These are phyloP conservation scores for Curvularia sp. DNA, from an alignment of 2,329 filamentous ascomycete genomes.

Conservation along the genomic window DNA sequence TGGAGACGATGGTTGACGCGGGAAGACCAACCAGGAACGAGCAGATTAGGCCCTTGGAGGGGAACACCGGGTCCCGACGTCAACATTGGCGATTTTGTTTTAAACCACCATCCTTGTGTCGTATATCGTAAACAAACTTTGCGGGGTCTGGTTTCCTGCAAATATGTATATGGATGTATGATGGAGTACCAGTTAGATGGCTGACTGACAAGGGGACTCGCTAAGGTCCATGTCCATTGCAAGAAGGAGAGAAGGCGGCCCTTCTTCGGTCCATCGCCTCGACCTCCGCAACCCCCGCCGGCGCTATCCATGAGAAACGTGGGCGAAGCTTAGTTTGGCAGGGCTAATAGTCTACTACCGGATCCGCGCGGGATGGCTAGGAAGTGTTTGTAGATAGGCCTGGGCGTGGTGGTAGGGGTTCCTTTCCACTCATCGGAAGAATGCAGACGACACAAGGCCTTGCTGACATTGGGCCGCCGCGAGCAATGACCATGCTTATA, in stretches of 20 bases:
- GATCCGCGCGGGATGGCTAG: constrained; percentile 8
- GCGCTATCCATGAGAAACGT: constrained; percentile 4
- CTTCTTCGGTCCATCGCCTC: constrained; percentile 3
- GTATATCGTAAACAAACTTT: neutral
- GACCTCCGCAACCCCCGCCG: constrained; percentile 11
- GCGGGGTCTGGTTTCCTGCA: neutral
- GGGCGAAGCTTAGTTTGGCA: constrained; percentile 1
- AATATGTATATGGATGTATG: neutral
- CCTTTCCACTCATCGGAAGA: neutral
- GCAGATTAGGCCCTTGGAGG: neutral
- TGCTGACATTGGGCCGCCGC: constrained; percentile 1
- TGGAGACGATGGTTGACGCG: constrained; percentile 7
- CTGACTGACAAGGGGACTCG: neutral
- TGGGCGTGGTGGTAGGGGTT: neutral
- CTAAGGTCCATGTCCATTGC: neutral
- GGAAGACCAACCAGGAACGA: neutral
- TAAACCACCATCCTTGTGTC: neutral
- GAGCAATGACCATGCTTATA: neutral
- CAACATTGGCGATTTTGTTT: neutral
- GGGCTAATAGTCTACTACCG: neutral
- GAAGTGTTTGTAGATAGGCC: neutral
- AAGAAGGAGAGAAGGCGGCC: neutral
- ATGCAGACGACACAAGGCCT: constrained; percentile 1
- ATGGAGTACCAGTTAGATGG: neutral
- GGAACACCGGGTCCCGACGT: constrained; percentile 2